Conservation (phyloP, 208 protist species). For the Leishmania mexicana region DNA sequence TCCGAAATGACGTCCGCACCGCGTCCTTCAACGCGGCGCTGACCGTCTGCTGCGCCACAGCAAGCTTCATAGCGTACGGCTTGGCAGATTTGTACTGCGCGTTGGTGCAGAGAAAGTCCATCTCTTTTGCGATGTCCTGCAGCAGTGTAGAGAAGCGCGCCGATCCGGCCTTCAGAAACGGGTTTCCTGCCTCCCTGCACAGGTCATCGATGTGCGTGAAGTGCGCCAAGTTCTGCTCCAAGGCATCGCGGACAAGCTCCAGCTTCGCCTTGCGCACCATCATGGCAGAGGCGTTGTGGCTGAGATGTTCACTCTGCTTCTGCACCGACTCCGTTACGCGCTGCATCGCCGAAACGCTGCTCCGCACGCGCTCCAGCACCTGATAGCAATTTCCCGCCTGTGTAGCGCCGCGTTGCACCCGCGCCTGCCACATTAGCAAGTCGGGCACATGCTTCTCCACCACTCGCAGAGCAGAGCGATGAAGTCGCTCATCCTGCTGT, state of each 20-base stretch:
- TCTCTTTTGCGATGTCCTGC: constrained; percentile 80
- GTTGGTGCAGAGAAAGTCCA: constrained; percentile 73
- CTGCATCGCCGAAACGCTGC: constrained; percentile 61
- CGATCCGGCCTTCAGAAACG: constrained; percentile 63
- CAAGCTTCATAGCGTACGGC: constrained; percentile 68
- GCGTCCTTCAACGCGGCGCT: constrained; percentile 53
- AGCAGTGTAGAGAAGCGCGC: constrained; percentile 67
- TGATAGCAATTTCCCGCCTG: constrained; percentile 55
- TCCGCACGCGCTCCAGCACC: constrained; percentile 45
- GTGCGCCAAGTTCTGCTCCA: constrained; percentile 73
- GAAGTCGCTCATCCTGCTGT: constrained; percentile 20
- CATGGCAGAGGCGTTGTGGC: constrained; percentile 72
- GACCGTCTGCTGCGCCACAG: constrained; percentile 59
- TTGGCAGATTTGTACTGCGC: constrained; percentile 78
- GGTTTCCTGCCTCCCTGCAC: constrained; percentile 61
- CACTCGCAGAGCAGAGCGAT: constrained; percentile 26
- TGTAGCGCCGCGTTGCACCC: constrained; percentile 37
- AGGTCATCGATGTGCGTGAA: constrained; percentile 84
- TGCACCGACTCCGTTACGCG: constrained; percentile 73
- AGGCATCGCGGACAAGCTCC: constrained; percentile 72
- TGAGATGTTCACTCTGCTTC: constrained; percentile 75
- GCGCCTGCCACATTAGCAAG: constrained; percentile 47
- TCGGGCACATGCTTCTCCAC: constrained; percentile 55
- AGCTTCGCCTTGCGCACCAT: constrained; percentile 76
- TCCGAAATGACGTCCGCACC: constrained; percentile 51